Evolutionary conservation across 148 eudicot species (phyloP), one percentile per base, ranked within the genome.

Genomic region (Heliosperma pusillum): DNA sequence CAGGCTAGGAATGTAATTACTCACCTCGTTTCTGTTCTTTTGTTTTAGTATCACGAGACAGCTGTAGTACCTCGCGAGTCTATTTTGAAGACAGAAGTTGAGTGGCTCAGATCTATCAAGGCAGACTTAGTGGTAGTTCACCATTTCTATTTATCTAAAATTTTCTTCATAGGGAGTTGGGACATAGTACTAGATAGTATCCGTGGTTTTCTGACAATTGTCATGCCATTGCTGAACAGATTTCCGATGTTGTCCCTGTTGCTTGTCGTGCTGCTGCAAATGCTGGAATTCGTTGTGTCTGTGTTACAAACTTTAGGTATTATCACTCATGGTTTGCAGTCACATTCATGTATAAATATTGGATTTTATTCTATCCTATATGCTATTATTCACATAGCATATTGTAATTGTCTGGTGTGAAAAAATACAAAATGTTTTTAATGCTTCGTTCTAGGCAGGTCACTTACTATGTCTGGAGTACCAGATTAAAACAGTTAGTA

Each of bases 191-290:
- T 29, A 7, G 45, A 72, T 5, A n/a, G 11, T 15, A 16, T 19
- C 63, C 25, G 16, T 61, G 57, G 15, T 16, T 27, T 58, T 15
- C 33, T 73, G 63, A 59, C 69, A 61, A 61, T 26, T 60, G 71
- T 63, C 75, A 17, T 75, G 61, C 10, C 58, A 69, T 62, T 73
- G 72, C 72, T 22, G 55, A 76, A 68, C 86, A 94, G 97, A 93
- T 90, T 75, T 95, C 99, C 67, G 99, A 95, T 92, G 97, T 95
- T 79, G 99, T 95, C 78, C 96, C 99, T 66, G 99, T 95, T 75
- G 97, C 97, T 72, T 95, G 99, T 65, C 88, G 99, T 65, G 99
- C 99, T 77, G 99, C 99, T 85, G 97, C 97, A 77, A 92, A 95
- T 88, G 99, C 99, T 74, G 99, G 99, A 73, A 89, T 95, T 68